A percentile compares a stretch with the other conserved stretches of the same genome.
Conservation (phyloP, 2,329 filamentous ascomycete species). For the Dactylonectria macrodidyma region DNA sequence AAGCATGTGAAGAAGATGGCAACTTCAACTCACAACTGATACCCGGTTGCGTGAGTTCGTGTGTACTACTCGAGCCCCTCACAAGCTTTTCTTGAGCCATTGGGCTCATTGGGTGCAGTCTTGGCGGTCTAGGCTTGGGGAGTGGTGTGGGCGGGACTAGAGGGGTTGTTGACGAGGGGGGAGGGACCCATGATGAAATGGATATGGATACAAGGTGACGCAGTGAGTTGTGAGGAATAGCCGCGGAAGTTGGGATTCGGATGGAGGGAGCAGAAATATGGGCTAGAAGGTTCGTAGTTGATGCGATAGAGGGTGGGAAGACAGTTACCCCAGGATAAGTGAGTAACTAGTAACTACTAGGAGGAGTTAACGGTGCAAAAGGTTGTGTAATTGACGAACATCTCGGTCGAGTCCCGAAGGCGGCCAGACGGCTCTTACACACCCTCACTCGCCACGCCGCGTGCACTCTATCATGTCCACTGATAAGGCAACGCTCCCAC, state of each 20-base stretch:
- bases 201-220: conserved; percentile 31
- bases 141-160: conserved; percentile 20
- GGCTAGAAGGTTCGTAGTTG: conserved; percentile 11
- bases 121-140: neutral
- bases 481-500: neutral
- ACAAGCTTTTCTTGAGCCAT: neutral
- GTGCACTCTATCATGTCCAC: neutral
- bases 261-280: conserved; percentile 38
- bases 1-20: too few species aligned
- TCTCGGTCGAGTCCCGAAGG: conserved; percentile 48
- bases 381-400: conserved; percentile 30
- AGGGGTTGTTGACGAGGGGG: conserved; percentile 18
- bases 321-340: neutral
- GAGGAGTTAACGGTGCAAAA: too few species aligned
- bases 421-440: conserved; percentile 34
- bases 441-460: neutral
- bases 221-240: conserved; percentile 37
- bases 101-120: neutral
- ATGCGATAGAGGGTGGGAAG: conserved; percentile 21
- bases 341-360: conserved; percentile 3
- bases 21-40: conserved; percentile 3
- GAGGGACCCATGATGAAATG: conserved; percentile 25
- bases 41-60: neutral
- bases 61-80: conserved; percentile 6
- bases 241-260: conserved; percentile 39